Evolutionary conservation across 176 grass and related monocot genomes (phyloP), one percentile per base, ranked within the genome.

Genomic region (Stipa capillata): DNA sequence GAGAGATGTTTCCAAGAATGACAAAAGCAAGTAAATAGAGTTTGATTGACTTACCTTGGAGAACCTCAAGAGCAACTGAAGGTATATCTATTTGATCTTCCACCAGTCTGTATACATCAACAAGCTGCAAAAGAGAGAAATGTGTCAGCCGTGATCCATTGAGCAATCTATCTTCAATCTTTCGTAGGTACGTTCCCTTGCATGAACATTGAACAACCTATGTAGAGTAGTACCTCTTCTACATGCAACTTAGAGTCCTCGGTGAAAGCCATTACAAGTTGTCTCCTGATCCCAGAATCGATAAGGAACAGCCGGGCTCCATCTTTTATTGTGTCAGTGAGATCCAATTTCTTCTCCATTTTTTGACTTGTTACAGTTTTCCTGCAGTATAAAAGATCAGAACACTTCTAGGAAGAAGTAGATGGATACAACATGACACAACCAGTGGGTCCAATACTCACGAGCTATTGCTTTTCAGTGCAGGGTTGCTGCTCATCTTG

Each of bases 301-400:
- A 98, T 89, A 51, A 98, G 86, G 86, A 98, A 92, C 85, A 89
- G 62, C 11, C 95, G 87, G n/a, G 95, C 92, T 52, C 95, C 95
- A 78, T 98, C 95, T 80, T 98, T 98, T 84, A 98, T 98, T 81
- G 95, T 98, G 74, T 93, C 95, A 48, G 85, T 94, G 63, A 98
- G 89, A 79, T 98, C 90, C 67, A 98, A 58, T 85, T 94, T 98
- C 69, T 85, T 93, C 74, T 77, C 77, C 39, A 52, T 37, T 77
- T 82, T 87, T 76, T 64, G 72, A 79, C 31, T 89, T 62, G 80
- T 87, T 62, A 77, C 68, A 85, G 55, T 90, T 92, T 86, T 80
- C 74, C 95, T 98, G 45, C 8, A 84, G 24, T 20, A 73, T 5
- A 1, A n/a, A 58, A 59, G 43, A 68, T 74, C 31, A 86, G 56